These are phyloP conservation scores for Blepharisma japonicum DNA, from an alignment of 73 alveolate genomes.

Conservation along the genomic window DNA sequence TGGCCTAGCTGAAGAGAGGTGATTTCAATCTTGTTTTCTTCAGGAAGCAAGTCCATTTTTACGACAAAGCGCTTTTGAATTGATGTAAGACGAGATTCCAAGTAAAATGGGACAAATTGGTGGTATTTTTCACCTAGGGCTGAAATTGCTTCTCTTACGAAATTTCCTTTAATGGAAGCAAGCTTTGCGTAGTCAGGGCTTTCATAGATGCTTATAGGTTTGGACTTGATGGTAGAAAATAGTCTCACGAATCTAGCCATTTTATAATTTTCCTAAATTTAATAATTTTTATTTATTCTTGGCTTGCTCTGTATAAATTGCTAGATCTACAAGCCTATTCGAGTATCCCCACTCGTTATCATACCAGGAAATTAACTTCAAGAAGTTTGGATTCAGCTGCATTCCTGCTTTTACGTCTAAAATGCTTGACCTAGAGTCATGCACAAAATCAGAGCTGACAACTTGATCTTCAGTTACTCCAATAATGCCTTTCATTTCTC, in stretches of 20 bases:
- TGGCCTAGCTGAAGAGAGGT: background rate
- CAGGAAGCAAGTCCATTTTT: slow-evolving; percentile 28
- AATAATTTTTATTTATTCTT: background rate
- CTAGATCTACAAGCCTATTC: slow-evolving; percentile 84
- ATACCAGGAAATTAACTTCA: slow-evolving; percentile 82
- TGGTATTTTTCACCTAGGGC: background rate
- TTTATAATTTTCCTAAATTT: no score
- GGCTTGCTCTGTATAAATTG: slow-evolving; percentile 68
- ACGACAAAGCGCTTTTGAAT: slow-evolving; percentile 5
- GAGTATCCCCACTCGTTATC: slow-evolving; percentile 95
- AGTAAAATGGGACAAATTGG: slow-evolving; percentile 20
- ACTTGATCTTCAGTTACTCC: slow-evolving; percentile 91
- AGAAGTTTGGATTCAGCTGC: slow-evolving; percentile 67
- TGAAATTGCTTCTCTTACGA: slow-evolving; percentile 9
- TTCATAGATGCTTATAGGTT: background rate
- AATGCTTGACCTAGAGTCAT: slow-evolving; percentile 65
- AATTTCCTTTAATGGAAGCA: background rate
- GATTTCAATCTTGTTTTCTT: background rate
- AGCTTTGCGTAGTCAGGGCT: background rate
- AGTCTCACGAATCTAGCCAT: no score
- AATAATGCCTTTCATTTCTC: slow-evolving; percentile 73
- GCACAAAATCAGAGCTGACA: slow-evolving; percentile 80
- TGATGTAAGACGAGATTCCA: slow-evolving; percentile 12
- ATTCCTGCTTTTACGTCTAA: slow-evolving; percentile 90
- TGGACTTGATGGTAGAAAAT: background rate